A percentile compares a stretch with the other conserved stretches of the same genome.
phyloP scores from a whole-genome alignment of 2,329 filamentous ascomycete genomes.

The Stagonosporopsis vannaccii region DNA sequence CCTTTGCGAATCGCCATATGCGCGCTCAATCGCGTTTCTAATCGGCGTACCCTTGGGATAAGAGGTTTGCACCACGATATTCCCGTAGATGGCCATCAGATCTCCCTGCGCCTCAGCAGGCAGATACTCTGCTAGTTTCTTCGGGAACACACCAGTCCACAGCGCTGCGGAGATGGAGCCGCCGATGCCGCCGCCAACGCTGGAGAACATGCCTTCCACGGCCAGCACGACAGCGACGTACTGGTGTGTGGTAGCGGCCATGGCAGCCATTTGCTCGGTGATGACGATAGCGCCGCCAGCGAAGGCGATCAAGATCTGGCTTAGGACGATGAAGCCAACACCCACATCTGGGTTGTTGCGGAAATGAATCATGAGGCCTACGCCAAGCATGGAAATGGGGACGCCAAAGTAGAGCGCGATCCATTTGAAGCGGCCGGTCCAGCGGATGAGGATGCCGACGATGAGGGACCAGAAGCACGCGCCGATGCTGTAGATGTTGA shows the following conservation, averaged over 20 bases:
- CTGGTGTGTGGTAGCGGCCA: slow-evolving; percentile 34
- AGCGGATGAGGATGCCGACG: slow-evolving; percentile 31
- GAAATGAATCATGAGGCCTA: slow-evolving; percentile 45
- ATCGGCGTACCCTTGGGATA: slow-evolving; percentile 59
- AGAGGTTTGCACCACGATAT: slow-evolving; percentile 60
- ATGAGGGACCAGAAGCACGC: slow-evolving; percentile 33
- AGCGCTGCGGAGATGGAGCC: slow-evolving; percentile 66
- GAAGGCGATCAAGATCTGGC: slow-evolving; percentile 43
- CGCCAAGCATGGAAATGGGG: slow-evolving; percentile 38
- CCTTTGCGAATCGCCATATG: slow-evolving; percentile 43
- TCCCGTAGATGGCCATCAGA: slow-evolving; percentile 55
- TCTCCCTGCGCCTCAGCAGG: slow-evolving; percentile 53
- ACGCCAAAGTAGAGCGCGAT: slow-evolving; percentile 33
- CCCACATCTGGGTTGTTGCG: slow-evolving; percentile 31
- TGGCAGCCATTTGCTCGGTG: slow-evolving; percentile 33
- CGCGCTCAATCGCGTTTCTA: slow-evolving; percentile 49
- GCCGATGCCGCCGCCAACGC: slow-evolving; percentile 58
- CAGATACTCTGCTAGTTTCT: slow-evolving; percentile 55
- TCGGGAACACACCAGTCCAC: slow-evolving; percentile 66
- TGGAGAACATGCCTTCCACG: slow-evolving; percentile 65
- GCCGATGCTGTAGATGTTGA: slow-evolving; percentile 46
- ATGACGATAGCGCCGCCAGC: slow-evolving; percentile 37
- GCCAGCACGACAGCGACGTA: slow-evolving; percentile 35
- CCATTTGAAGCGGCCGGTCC: slow-evolving; percentile 34
- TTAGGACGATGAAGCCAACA: slow-evolving; percentile 48